Conservation (phyloP, 129 eudicot genomes). For the Ambrosia trifida region DNA sequence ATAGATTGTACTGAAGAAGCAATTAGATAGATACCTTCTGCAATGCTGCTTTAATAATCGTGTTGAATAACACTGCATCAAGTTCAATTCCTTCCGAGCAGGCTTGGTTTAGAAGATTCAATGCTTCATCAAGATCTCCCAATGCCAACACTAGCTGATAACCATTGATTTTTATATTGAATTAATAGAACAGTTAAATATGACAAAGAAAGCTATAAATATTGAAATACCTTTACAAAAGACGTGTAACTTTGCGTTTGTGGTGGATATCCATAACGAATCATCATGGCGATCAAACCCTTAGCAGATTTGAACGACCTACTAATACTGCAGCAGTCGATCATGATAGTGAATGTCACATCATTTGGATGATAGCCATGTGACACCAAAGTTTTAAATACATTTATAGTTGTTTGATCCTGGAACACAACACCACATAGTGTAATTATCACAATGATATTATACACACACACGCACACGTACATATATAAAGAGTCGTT, state of each 20-base stretch:
- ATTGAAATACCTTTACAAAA: constrained; percentile 63
- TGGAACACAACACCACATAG: constrained; percentile 34
- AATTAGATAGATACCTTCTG: constrained; percentile 36
- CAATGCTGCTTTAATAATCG: constrained; percentile 50
- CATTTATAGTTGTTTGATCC: constrained; percentile 58
- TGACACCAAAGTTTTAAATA: constrained; percentile 58
- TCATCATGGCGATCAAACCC: constrained; percentile 67
- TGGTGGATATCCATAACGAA: constrained; percentile 58
- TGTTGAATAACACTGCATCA: constrained; percentile 66
- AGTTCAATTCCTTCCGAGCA: constrained; percentile 57
- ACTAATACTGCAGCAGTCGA: constrained; percentile 67
- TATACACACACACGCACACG: background rate
- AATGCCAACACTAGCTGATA: constrained; percentile 56
- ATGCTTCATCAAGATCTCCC: constrained; percentile 56
- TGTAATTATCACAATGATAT: constrained; percentile 15
- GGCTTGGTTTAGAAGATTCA: constrained; percentile 54
- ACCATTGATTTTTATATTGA: constrained; percentile 4
- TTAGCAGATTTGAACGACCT: constrained; percentile 68
- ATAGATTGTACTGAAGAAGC: background rate
- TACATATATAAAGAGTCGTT: background rate
- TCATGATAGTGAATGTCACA: constrained; percentile 71
- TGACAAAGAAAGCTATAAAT: background rate
- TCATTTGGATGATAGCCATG: constrained; percentile 56
- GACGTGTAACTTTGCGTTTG: constrained; percentile 53
- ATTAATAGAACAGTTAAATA: background rate